These are phyloP conservation scores for Suillus paluster DNA, from an alignment of 768 basidiomycete genomes.

Conservation along the genomic window DNA sequence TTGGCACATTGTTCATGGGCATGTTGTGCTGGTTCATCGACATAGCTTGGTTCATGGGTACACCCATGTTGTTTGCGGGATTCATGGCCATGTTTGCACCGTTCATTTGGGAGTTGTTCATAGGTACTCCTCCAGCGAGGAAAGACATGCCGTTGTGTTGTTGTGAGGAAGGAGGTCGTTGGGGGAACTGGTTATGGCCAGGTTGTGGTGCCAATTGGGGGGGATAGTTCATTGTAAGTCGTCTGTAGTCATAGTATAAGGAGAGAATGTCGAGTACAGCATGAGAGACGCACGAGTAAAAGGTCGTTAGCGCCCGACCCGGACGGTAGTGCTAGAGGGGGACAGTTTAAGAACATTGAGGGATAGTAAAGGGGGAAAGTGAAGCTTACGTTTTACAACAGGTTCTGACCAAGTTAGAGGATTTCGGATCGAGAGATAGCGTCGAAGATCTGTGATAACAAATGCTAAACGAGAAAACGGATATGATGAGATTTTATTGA, in stretches of 20 bases:
- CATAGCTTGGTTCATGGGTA: slow-evolving; percentile 8
- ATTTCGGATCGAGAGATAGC: slow-evolving; percentile 16
- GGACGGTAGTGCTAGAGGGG: slow-evolving; percentile 6
- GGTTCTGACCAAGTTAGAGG: slow-evolving; percentile 8
- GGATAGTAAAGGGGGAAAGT: background rate
- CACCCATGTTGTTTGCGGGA: slow-evolving; percentile 7
- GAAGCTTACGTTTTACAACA: slow-evolving; percentile 20
- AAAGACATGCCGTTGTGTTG: slow-evolving; percentile 22
- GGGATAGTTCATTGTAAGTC: background rate
- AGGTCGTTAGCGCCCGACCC: slow-evolving; percentile 20
- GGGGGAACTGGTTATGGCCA: slow-evolving; percentile 28
- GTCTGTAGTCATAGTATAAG: background rate
- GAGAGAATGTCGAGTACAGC: background rate
- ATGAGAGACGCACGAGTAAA: slow-evolving; percentile 8
- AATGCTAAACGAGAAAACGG: slow-evolving; percentile 16
- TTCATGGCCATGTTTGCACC: slow-evolving; percentile 16
- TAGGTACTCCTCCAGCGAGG: slow-evolving; percentile 6
- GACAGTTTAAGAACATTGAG: background rate
- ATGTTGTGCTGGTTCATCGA: slow-evolving; percentile 7
- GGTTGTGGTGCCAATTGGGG: slow-evolving; percentile 14
- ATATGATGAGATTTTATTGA: slow-evolving; percentile 17
- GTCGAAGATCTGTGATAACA: slow-evolving; percentile 22
- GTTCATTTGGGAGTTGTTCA: slow-evolving; percentile 12
- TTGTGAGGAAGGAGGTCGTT: slow-evolving; percentile 15
- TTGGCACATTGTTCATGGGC: slow-evolving; percentile 9